Evolutionary conservation across 202 grass and related monocot species (phyloP), one percentile per base, ranked within the genome.

Genomic region (Panicum hallii): DNA sequence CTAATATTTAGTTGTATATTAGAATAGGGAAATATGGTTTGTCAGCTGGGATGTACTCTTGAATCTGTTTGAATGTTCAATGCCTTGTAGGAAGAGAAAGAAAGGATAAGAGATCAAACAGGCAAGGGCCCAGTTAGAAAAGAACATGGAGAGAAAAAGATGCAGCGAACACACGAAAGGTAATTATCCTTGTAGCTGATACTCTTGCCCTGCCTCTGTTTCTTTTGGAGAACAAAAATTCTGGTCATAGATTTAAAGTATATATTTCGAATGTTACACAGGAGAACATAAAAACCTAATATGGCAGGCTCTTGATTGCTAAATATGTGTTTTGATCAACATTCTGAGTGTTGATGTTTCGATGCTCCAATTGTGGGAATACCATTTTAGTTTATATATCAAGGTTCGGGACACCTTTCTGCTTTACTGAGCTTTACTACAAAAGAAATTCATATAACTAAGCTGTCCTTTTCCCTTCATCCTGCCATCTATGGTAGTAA

Each of bases 61-160:
- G 47, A 79, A 58, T 61, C 62, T 65, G 53, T 58, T 71, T 70
- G 30, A 66, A 77, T 78, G 17, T 76, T 83, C 81, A 17, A 82
- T 88, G 19, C 44, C 79, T 74, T 91, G 83, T 80, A 95, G 92
- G 92, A 92, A 64, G 95, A 98, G 74, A 82, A 91, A 87, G 91
- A 89, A 81, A 92, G 79, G 83, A 70, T 87, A 64, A 90, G 82
- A 74, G 93, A 94, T 89, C 95, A n/a, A 98, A 83, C 89, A 95
- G 87, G 95, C 92, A 89, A 90, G 84, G 71, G 93, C 87, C 80
- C 91, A 94, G 72, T 75, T 98, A 63, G 95, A 98, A 81, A 98
- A 69, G 46, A 98, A 98, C 65, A 92, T 98, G n/a, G 71, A 90
- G 58, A 80, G 93, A 98, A 81, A 93, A 91, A 91, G 95, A 98